phyloP scores from a whole-genome alignment of 805 yeast genomes.

The Vanderwaltozyma yarrowii region DNA sequence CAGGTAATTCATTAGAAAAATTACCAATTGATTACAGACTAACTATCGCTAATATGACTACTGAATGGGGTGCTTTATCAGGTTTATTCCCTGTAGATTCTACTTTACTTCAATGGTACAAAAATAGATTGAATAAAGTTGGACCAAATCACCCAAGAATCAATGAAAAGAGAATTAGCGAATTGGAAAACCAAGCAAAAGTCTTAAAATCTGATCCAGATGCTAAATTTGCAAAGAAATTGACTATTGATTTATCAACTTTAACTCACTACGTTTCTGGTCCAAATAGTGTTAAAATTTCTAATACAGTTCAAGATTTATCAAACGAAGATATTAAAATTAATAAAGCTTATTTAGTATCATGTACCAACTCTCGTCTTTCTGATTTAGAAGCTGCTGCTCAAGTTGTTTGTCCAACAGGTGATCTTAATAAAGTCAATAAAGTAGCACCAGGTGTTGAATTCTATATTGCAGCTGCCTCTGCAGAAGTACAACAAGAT shows the following conservation, averaged over 20 bases:
- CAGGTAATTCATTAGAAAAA: constrained; percentile 65
- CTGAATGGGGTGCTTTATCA: constrained; percentile 97
- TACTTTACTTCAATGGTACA: constrained; percentile 68
- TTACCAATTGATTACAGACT: constrained; percentile 74
- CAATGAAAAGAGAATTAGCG: constrained; percentile 47
- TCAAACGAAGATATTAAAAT: constrained; percentile 64
- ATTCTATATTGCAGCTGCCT: constrained; percentile 96
- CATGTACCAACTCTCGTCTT: constrained; percentile 92
- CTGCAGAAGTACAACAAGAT: constrained; percentile 83
- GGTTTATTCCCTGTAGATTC: constrained; percentile 96
- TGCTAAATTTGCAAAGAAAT: constrained; percentile 81
- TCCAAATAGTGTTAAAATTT: constrained; percentile 92
- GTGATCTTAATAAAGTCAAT: constrained; percentile 28
- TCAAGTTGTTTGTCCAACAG: constrained; percentile 47
- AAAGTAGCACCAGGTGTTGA: constrained; percentile 85
- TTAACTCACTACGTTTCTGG: constrained; percentile 88
- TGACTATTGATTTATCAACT: constrained; percentile 68
- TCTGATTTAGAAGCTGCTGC: constrained; percentile 95
- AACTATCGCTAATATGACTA: constrained; percentile 95
- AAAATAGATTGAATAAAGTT: constrained; percentile 39
- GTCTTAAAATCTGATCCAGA: constrained; percentile 49
- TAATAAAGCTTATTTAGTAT: constrained; percentile 93
- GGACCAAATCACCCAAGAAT: constrained; percentile 80
- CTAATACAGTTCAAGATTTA: constrained; percentile 67
- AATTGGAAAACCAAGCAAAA: constrained; percentile 12